Base-by-base conservation (phyloP, 768 basidiomycete genomes). In the Tricholoma hemisulphureum region DNA sequence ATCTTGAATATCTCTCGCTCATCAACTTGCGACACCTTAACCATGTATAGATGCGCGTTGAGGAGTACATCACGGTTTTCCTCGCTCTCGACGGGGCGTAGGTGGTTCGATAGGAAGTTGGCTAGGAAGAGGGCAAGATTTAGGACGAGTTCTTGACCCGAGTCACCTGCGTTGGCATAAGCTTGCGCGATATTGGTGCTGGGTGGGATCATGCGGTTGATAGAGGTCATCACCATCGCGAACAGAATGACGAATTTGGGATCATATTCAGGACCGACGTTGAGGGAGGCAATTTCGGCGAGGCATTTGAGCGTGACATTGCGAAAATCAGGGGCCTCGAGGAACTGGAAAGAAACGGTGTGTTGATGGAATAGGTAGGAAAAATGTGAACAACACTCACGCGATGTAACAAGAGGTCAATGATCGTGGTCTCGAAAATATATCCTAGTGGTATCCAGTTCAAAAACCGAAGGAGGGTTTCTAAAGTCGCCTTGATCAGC, bases 1-100 rank as follows among this genome's bases (percentile, higher is more conserved):
- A 99, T 97, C 77, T 99, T 99, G 87, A 98, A 98, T 61, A 99
- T 91, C 73, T 99, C 97, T 51, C 96, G 88, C 69, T 99, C 97
- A 65, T 99, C 96, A 31, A 99, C 97, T 63, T 95, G 94, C 0
- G 93, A 95, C 37, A 99, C 88, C 73, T 98, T 98, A 69, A 98
- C 93, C 85, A 99, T 93, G 75, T 98, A 99, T 23, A 96, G 77
- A 73, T 99, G 96, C 0, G 96, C 95, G 68, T 98, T 99, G 51
- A 98, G 83, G 26, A 99, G 80, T 0, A 98, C 89, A 65, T 96
- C 94, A 51, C 91, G 92, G 68, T 95, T 91, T 46, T 83, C 75
- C 60, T 93, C 89, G 9, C 89, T 92, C 73, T 99, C 97, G 49
- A 99, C 89, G n/a, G 91, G 87, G 37, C 91, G 91, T 23, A 98